Conservation (phyloP, 441 rosid species). For the Lepidium campestre region DNA sequence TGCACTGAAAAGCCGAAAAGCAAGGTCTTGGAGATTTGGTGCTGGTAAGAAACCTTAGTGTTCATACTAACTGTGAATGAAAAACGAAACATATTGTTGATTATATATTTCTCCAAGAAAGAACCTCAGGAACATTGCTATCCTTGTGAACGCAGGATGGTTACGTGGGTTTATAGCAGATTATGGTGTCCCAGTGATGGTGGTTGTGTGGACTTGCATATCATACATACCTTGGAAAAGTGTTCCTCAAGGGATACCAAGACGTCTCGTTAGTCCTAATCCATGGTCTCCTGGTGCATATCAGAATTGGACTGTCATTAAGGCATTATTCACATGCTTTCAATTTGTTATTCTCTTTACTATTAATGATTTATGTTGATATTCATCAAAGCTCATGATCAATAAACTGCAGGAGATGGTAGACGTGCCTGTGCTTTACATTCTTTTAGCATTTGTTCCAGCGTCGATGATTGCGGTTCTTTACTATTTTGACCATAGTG, state of each 20-base stretch:
- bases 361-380: neutral
- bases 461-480: conserved; percentile 71
- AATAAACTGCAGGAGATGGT: conserved; percentile 47
- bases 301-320: conserved; percentile 62
- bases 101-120: neutral
- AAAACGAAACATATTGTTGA: neutral
- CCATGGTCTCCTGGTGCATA: conserved; percentile 73
- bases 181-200: conserved; percentile 75
- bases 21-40: conserved; percentile 62
- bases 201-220: conserved; percentile 57
- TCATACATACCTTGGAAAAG: conserved; percentile 46
- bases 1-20: conserved; percentile 57
- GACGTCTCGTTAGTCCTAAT: conserved; percentile 67
- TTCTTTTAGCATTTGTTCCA: conserved; percentile 57
- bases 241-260: conserved; percentile 59
- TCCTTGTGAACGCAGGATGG: conserved; percentile 36
- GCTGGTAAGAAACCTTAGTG: conserved; percentile 35
- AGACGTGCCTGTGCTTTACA: conserved; percentile 52
- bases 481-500: conserved; percentile 68
- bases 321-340: conserved; percentile 28
- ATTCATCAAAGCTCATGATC: neutral
- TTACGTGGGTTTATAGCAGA: conserved; percentile 61
- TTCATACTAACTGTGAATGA: neutral
- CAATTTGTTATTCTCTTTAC: neutral
- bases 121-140: neutral